Evolutionary conservation across 2,329 filamentous ascomycete genomes (phyloP).

Genomic region (Diaporthe amygdali): DNA sequence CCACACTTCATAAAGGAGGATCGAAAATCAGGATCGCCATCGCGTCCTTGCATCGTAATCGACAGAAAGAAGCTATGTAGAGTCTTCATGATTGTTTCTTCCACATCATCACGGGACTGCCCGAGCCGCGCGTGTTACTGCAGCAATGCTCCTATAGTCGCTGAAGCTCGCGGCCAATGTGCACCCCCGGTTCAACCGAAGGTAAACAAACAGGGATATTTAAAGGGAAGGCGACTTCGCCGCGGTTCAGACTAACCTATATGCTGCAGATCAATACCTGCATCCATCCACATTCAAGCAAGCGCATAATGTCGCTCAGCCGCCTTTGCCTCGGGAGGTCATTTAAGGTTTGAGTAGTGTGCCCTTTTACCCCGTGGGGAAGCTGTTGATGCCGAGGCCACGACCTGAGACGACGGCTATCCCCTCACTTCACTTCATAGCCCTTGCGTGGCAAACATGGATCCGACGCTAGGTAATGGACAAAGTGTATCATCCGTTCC

Average conservation of each 20-base stretch:
- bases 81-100: neutral
- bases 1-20: no score
- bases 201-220: neutral
- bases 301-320: neutral
- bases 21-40: neutral
- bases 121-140: neutral
- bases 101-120: neutral
- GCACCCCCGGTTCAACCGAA: neutral
- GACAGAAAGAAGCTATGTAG: neutral
- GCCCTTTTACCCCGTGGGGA: neutral
- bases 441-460: neutral
- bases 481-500: constrained; percentile 3
- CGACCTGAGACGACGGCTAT: neutral
- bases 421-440: neutral
- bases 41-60: neutral
- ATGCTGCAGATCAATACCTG: neutral
- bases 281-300: neutral
- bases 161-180: neutral
- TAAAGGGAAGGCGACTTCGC: neutral
- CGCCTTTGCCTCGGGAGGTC: neutral
- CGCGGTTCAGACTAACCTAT: no score
- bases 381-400: neutral
- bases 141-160: neutral
- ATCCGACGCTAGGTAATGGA: neutral
- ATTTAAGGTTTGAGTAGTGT: neutral